These are phyloP conservation scores for Jacaranda copaia DNA, from an alignment of 257 asterid genomes.

Conservation along the genomic window DNA sequence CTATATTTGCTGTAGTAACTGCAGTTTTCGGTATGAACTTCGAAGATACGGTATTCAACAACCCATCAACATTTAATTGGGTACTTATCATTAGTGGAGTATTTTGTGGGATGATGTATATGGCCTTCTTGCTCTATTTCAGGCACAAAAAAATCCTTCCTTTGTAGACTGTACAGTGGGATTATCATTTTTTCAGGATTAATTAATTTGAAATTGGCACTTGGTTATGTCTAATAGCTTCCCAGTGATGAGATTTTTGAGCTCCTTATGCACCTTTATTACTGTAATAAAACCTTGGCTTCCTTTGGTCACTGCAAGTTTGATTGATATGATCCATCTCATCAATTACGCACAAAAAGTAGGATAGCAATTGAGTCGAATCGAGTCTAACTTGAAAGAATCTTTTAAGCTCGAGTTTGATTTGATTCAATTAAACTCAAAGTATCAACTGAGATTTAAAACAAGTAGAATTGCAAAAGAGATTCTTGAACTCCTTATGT, in stretches of 20 bases:
- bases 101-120: slow-evolving; percentile 64
- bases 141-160: slow-evolving; percentile 85
- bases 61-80: slow-evolving; percentile 78
- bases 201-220: slow-evolving; percentile 20
- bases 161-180: slow-evolving; percentile 44
- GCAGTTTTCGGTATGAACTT: slow-evolving; percentile 96
- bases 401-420: too few species aligned
- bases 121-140: slow-evolving; percentile 70
- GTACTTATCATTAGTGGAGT: slow-evolving; percentile 66
- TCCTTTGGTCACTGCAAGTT: not conserved
- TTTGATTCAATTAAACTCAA: too few species aligned
- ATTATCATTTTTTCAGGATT: slow-evolving; percentile 25
- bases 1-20: slow-evolving; percentile 89
- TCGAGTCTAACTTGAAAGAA: too few species aligned
- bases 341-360: too few species aligned
- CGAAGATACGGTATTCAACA: slow-evolving; percentile 60
- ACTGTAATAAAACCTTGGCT: not conserved
- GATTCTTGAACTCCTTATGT: too few species aligned
- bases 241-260: slow-evolving; percentile 15
- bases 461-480: too few species aligned
- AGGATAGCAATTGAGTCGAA: too few species aligned
- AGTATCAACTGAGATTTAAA: too few species aligned
- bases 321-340: too few species aligned
- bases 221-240: slow-evolving; percentile 18
- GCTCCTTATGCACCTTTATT: not conserved